phyloP scores from a whole-genome alignment of 2,329 filamentous ascomycete species.

The Trichophyton simii region DNA sequence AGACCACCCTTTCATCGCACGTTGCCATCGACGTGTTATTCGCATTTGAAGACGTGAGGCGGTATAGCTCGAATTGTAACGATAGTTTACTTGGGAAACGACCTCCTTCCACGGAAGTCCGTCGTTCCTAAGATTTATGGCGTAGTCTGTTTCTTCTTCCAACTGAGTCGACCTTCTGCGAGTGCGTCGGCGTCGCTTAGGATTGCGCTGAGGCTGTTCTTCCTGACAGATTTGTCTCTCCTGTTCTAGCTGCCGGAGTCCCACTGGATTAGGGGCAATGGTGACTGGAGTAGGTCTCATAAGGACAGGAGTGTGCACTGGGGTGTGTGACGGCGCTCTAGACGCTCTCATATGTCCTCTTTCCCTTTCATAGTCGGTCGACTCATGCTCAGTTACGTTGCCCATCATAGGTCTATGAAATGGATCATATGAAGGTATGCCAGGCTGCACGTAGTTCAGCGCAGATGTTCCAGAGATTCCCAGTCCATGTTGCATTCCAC shows the following conservation, averaged over 20 bases:
- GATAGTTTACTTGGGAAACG: slow-evolving; percentile 25
- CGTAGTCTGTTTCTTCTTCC: slow-evolving; percentile 30
- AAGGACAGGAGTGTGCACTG: slow-evolving; percentile 3
- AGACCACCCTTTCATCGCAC: slow-evolving; percentile 29
- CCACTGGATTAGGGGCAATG: slow-evolving; percentile 30
- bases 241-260: slow-evolving; percentile 27
- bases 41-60: slow-evolving; percentile 34
- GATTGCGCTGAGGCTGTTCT: slow-evolving; percentile 17
- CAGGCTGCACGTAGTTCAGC: slow-evolving; percentile 20
- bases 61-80: slow-evolving; percentile 27
- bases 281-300: slow-evolving; percentile 17
- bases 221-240: slow-evolving; percentile 22
- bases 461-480: slow-evolving; percentile 25
- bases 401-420: slow-evolving; percentile 6
- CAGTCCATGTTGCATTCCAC: slow-evolving; percentile 24
- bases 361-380: slow-evolving; percentile 20
- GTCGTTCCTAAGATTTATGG: slow-evolving; percentile 26
- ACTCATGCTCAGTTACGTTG: slow-evolving; percentile 14
- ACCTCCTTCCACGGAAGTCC: slow-evolving; percentile 29
- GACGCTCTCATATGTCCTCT: slow-evolving; percentile 16
- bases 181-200: slow-evolving; percentile 16
- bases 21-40: slow-evolving; percentile 22
- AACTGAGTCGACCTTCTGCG: slow-evolving; percentile 21
- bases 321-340: slow-evolving; percentile 15
- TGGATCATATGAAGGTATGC: slow-evolving; percentile 17